Evolutionary conservation across 129 eudicot genomes (phyloP).

Genomic region (Scalesia atractyloides): DNA sequence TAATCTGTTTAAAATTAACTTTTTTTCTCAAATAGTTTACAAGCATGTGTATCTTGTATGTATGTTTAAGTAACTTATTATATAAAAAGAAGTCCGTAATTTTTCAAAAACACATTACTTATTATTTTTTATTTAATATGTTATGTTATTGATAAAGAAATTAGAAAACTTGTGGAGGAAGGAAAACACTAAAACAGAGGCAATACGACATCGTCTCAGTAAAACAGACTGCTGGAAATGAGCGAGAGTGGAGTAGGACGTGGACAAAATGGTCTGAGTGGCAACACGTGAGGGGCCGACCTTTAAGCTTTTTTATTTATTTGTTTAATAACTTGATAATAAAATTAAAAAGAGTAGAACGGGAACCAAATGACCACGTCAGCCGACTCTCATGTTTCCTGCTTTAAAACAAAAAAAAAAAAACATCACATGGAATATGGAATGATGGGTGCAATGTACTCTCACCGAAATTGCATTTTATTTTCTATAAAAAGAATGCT

Average conservation of each 20-base stretch:
- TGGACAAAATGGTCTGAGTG: constrained; percentile 22
- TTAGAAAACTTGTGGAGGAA: constrained; percentile 18
- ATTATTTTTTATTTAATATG: too few species aligned
- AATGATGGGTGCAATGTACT: neutral
- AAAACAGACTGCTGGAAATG: neutral
- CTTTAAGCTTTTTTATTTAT: neutral
- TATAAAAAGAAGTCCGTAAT: too few species aligned
- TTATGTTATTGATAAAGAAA: neutral
- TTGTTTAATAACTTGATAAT: neutral
- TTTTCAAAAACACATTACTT: too few species aligned
- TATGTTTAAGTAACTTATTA: too few species aligned
- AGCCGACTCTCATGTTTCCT: constrained; percentile 19
- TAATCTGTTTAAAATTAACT: too few species aligned
- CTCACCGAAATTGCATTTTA: neutral
- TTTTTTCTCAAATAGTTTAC: too few species aligned
- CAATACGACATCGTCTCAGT: constrained; percentile 1
- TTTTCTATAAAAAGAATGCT: neutral
- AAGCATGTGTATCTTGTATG: too few species aligned
- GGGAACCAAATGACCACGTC: constrained; percentile 7
- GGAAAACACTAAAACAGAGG: neutral
- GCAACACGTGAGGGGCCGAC: neutral
- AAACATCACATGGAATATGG: neutral
- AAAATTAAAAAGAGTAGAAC: neutral
- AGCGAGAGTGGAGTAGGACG: constrained; percentile 16
- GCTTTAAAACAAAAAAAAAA: neutral